phyloP scores from a whole-genome alignment of 139 green algal genomes.

The Choricystis sp. region DNA sequence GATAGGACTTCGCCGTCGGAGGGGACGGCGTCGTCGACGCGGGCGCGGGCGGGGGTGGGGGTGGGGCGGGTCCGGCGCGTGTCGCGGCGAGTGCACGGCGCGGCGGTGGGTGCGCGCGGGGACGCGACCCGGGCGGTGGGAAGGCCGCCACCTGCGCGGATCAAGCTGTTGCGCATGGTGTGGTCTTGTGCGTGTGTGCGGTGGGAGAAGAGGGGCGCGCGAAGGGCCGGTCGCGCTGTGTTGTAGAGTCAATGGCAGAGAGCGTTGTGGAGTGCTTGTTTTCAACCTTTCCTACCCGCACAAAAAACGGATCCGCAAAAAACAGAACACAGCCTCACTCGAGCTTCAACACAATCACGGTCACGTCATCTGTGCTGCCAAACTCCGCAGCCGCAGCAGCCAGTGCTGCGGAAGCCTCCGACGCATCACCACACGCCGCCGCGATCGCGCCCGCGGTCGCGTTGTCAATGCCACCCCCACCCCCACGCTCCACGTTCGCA shows the following conservation, averaged over 20 bases:
- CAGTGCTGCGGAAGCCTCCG: conserved; percentile 15
- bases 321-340: background rate
- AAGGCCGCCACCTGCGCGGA: too few relatives aligned
- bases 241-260: too few relatives aligned
- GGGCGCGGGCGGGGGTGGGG: too few relatives aligned
- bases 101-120: background rate
- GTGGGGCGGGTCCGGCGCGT: too few relatives aligned
- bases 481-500: conserved; percentile 65
- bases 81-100: background rate
- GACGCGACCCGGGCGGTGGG: too few relatives aligned
- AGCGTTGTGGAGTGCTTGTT: too few relatives aligned
- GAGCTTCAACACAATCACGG: conserved; percentile 34
- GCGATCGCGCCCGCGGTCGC: conserved; percentile 20
- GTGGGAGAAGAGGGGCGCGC: too few relatives aligned
- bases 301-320: conserved; percentile 1
- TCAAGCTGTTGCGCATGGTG: too few relatives aligned
- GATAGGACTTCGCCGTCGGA: background rate
- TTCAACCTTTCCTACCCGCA: too few relatives aligned
- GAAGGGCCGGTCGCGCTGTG: too few relatives aligned
- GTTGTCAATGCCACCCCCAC: conserved; percentile 68
- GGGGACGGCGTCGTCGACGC: background rate
- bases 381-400: conserved; percentile 23
- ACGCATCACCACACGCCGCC: background rate
- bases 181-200: too few relatives aligned
- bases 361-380: conserved; percentile 68